phyloP scores from a whole-genome alignment of 78 protist species.

The Tieghemostelium lacteum region DNA sequence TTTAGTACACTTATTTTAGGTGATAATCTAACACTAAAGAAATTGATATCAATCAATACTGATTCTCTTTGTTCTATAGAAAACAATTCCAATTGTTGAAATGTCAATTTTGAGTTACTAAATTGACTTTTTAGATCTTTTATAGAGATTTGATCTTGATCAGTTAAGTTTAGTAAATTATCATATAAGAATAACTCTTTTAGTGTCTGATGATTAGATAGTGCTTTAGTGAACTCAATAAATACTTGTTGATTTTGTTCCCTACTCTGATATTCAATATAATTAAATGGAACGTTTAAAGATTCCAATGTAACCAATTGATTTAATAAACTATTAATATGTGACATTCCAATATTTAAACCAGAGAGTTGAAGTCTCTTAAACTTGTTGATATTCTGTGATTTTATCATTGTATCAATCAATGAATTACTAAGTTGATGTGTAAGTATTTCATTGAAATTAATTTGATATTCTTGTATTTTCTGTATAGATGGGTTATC shows the following conservation, averaged over 20 bases:
- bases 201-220: background rate
- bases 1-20: background rate
- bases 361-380: background rate
- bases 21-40: too few species aligned
- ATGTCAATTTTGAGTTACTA: too few species aligned
- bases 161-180: too few species aligned
- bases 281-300: background rate
- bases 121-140: too few species aligned
- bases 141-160: too few species aligned
- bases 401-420: background rate
- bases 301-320: background rate
- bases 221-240: background rate
- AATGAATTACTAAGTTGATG: too few species aligned
- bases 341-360: background rate
- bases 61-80: too few species aligned
- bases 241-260: background rate
- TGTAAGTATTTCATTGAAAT: background rate
- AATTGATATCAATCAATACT: too few species aligned
- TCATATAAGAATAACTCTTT: slow-evolving; percentile 1
- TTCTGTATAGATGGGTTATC: background rate
- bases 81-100: too few species aligned
- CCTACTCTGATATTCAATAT: background rate
- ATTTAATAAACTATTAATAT: background rate
- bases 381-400: background rate
- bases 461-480: background rate